These are phyloP conservation scores for Salix arbutifolia DNA, from an alignment of 345 rosid species.

Conservation along the genomic window DNA sequence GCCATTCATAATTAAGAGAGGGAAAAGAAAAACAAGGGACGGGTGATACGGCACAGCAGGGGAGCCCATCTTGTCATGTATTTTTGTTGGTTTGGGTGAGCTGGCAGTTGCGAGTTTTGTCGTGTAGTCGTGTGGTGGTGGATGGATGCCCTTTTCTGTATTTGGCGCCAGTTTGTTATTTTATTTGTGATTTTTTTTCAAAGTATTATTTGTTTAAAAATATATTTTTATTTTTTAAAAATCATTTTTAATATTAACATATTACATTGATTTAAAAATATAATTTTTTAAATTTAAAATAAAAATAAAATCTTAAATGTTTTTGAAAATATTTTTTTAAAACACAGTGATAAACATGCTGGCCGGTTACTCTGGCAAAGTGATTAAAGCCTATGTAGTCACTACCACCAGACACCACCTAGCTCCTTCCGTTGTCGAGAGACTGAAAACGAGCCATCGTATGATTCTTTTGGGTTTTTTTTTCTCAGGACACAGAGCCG, in stretches of 20 bases:
- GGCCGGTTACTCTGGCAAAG: too few relatives aligned
- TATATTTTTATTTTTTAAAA: too few relatives aligned
- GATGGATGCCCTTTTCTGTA: background rate
- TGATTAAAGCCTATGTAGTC: background rate
- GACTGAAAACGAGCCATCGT: background rate
- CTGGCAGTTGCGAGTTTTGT: background rate
- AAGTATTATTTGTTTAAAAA: too few relatives aligned
- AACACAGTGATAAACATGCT: too few relatives aligned
- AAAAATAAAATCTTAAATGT: too few relatives aligned
- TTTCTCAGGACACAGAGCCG: background rate
- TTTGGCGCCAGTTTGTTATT: too few relatives aligned
- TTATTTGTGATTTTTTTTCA: too few relatives aligned
- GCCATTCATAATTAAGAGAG: background rate
- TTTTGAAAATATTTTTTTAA: too few relatives aligned
- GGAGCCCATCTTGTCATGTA: background rate
- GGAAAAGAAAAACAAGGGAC: too few relatives aligned
- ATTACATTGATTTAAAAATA: too few relatives aligned
- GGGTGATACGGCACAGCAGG: background rate
- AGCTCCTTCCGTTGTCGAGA: background rate
- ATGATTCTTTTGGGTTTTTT: background rate
- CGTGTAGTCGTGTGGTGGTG: background rate
- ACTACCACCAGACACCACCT: background rate
- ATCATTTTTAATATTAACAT: accelerated
- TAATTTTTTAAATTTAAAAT: too few relatives aligned
- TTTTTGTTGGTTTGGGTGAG: too few relatives aligned